Base-by-base conservation (phyloP, 768 basidiomycete genomes). In the Astraeus odoratus region DNA sequence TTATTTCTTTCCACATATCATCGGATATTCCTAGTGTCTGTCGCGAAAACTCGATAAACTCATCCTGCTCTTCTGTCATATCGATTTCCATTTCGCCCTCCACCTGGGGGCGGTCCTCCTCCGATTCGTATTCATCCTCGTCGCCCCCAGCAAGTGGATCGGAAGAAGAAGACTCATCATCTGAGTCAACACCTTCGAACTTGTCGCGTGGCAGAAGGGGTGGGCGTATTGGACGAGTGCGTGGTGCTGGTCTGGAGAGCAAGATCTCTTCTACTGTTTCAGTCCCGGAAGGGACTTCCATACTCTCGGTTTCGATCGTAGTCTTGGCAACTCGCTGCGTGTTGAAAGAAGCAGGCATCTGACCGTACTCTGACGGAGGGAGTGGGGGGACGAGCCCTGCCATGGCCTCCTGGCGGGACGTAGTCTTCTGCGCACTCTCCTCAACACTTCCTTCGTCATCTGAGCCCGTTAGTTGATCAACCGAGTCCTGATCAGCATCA, bases 131-230 rank as follows among this genome's bases (percentile, higher is more conserved):
- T 25, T 73, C 69, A 40, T 77, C 79, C 1, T 67, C 72, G 4
- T 67, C 73, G 13, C 52, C 60, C 13, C 61, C 61, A n/a, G 51
- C 52, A 12, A 63, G 63, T 13, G 61, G 68, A 16, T 68, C 74
- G 26, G 81, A 84, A 38, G 80, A 79, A 42, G 85, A 83, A 1
- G 79, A 82, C 54, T 91, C 89, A 51, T 93, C 90, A 54, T 93
- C 91, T 2, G 93, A 96, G 58, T 95, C 80, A 22, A 87, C 90
- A 2, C 96, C 96, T 39, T 99, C 96, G 57, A 83, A 98, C 54
- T 74, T 73, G 56, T 97, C 83, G 20, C 89, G 80, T 8, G 83
- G 71, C 31, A 98, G 72, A 45, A 94, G 77, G 1, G 93, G 91
- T 16, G 77, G 70, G n/a, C 93, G 75, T 39, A 87, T 73, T 2